Evolutionary conservation across 1,139 yeast species (phyloP).

Genomic region (Wickerhamomyces sp.): DNA sequence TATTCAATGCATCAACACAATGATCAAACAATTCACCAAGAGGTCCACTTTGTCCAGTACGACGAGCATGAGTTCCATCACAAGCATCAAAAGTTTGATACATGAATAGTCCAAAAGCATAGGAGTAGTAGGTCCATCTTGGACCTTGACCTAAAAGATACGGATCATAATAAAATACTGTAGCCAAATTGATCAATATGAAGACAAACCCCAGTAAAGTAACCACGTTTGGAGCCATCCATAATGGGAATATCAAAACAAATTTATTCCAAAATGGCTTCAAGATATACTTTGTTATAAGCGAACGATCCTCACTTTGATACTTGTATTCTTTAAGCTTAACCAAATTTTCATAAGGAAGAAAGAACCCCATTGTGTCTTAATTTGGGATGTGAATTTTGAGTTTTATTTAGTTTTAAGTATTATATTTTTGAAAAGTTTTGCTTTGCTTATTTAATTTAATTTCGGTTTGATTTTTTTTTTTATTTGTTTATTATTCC

Average conservation of each 20-base stretch:
- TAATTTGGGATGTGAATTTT: not conserved
- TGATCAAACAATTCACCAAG: conserved; percentile 93
- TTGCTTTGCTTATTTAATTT: too few relatives aligned
- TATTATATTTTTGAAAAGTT: too few relatives aligned
- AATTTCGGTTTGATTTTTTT: too few relatives aligned
- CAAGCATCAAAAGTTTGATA: conserved; percentile 97
- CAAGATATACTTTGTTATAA: conserved; percentile 67
- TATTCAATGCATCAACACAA: conserved; percentile 86
- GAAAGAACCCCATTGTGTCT: conserved; percentile 63
- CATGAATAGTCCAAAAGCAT: conserved; percentile 80
- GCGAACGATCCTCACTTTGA: conserved; percentile 77
- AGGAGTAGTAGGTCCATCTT: conserved; percentile 76
- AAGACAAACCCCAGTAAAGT: conserved; percentile 76
- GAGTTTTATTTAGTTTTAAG: not conserved
- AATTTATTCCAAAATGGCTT: conserved; percentile 71
- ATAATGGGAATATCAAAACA: conserved; percentile 69
- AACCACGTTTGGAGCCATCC: conserved; percentile 87
- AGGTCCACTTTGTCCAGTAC: conserved; percentile 94
- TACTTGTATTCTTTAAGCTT: conserved; percentile 69
- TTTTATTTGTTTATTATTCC: not conserved
- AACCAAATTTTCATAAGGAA: conserved; percentile 54
- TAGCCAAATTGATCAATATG: conserved; percentile 56
- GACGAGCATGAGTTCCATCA: conserved; percentile 89
- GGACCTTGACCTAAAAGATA: conserved; percentile 57
- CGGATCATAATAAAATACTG: conserved; percentile 76